phyloP scores from a whole-genome alignment of 805 yeast species.

The Sugiyamaella floridensis region DNA sequence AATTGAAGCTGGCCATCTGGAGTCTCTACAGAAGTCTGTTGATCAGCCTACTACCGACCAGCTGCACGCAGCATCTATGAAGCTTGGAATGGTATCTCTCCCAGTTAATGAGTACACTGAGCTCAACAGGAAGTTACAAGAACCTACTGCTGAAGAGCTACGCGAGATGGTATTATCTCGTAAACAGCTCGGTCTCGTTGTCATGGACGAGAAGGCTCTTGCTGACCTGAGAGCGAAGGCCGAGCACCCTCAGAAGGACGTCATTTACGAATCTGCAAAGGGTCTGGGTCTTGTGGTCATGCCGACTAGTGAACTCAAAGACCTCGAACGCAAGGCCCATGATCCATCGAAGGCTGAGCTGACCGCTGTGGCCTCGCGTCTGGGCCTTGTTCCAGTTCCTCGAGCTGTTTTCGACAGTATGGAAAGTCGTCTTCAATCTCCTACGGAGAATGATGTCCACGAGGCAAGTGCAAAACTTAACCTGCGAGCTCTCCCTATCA shows the following conservation, averaged over 20 bases:
- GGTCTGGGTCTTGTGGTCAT: slow-evolving; percentile 17
- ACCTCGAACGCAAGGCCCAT: slow-evolving; percentile 10
- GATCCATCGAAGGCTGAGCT: slow-evolving; percentile 28
- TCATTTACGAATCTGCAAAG: slow-evolving; percentile 6
- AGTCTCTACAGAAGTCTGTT: slow-evolving; percentile 17
- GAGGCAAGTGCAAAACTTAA: slow-evolving; percentile 12
- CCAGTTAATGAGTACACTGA: slow-evolving; percentile 12
- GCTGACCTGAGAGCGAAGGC: not conserved
- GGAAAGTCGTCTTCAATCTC: slow-evolving; percentile 16
- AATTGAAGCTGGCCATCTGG: slow-evolving; percentile 18
- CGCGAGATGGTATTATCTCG: slow-evolving; percentile 2
- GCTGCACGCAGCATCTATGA: slow-evolving; percentile 22
- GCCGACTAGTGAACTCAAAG: slow-evolving; percentile 14
- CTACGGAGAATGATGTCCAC: slow-evolving; percentile 16
- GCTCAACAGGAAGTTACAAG: slow-evolving; percentile 11
- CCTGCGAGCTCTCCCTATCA: slow-evolving; percentile 9
- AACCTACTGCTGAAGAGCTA: slow-evolving; percentile 26
- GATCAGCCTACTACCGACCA: slow-evolving; percentile 4
- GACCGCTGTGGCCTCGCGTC: slow-evolving; percentile 26
- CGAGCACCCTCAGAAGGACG: slow-evolving; percentile 9
- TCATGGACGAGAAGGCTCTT: slow-evolving; percentile 10
- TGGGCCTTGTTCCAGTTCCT: slow-evolving; percentile 33
- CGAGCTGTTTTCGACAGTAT: slow-evolving; percentile 30
- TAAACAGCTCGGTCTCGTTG: slow-evolving; percentile 10
- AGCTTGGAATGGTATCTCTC: slow-evolving; percentile 28